Conservation (phyloP, 2,329 filamentous ascomycete genomes). For the Ceratocystis cubensis region DNA sequence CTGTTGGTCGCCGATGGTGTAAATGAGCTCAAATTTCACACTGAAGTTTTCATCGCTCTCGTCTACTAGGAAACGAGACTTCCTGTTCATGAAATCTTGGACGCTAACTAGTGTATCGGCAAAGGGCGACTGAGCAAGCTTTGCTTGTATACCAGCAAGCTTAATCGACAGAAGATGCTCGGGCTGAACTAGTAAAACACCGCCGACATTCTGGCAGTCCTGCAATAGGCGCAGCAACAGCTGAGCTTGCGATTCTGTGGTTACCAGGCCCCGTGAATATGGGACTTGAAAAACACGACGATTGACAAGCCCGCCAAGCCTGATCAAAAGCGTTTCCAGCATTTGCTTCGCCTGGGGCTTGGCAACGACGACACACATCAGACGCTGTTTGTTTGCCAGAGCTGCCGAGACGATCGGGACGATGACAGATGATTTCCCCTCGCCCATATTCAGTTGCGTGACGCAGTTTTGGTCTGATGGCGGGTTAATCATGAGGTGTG, state of each 20-base stretch:
- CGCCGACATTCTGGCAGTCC: conserved; percentile 38
- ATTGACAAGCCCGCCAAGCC: conserved; percentile 43
- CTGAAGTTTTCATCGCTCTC: conserved; percentile 54
- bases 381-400: conserved; percentile 37
- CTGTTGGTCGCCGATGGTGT: conserved; percentile 44
- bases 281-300: conserved; percentile 45
- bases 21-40: conserved; percentile 48
- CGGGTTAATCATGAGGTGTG: conserved; percentile 40
- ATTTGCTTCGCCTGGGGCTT: conserved; percentile 52
- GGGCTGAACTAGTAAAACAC: conserved; percentile 48
- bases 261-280: conserved; percentile 37
- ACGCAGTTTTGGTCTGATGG: conserved; percentile 35
- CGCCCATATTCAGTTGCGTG: conserved; percentile 60
- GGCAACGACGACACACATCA: conserved; percentile 48
- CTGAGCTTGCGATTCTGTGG: conserved; percentile 24
- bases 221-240: conserved; percentile 31
- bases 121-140: conserved; percentile 20
- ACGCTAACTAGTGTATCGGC: conserved; percentile 28
- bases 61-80: conserved; percentile 46
- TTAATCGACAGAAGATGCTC: conserved; percentile 53
- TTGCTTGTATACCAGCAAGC: conserved; percentile 43
- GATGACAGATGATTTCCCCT: conserved; percentile 59
- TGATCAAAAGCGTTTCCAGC: conserved; percentile 40
- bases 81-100: conserved; percentile 34
- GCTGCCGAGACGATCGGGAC: conserved; percentile 47